A percentile compares a stretch with the other conserved stretches of the same genome.
phyloP scores from a whole-genome alignment of 208 protist species.

The Acanthamoeba healyi region DNA sequence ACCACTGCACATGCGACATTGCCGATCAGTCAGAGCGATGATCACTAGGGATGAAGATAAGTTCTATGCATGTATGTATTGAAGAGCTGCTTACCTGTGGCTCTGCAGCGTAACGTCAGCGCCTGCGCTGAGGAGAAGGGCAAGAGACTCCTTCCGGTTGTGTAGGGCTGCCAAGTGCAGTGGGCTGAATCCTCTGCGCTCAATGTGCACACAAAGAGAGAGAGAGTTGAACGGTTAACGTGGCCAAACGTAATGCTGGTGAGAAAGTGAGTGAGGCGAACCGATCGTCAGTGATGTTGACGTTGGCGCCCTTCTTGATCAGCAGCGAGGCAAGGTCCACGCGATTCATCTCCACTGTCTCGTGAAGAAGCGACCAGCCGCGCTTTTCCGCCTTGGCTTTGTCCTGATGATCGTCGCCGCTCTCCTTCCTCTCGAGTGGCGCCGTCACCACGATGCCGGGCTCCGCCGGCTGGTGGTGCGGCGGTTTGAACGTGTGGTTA shows the following conservation, averaged over 20 bases:
- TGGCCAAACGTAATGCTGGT: too few relatives aligned
- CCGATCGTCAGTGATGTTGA: conserved; percentile 1
- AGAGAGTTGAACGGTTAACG: too few relatives aligned
- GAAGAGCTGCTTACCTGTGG: background rate
- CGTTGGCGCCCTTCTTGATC: background rate
- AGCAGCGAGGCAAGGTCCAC: background rate
- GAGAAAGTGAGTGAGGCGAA: too few relatives aligned
- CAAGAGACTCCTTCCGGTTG: conserved; percentile 7
- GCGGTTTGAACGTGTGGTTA: too few relatives aligned
- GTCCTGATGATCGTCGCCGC: too few relatives aligned
- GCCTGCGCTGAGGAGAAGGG: conserved; percentile 1
- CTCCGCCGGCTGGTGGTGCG: too few relatives aligned
- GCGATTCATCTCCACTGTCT: background rate
- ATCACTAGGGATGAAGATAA: too few relatives aligned
- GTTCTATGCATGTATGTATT: too few relatives aligned
- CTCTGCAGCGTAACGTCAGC: background rate
- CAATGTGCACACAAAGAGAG: background rate
- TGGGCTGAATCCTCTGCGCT: conserved; percentile 20
- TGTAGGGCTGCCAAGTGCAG: conserved; percentile 7
- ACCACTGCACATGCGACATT: background rate
- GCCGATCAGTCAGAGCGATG: too few relatives aligned
- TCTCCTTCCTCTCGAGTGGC: too few relatives aligned
- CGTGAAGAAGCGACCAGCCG: conserved; percentile 18
- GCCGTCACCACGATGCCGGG: too few relatives aligned
- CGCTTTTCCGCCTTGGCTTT: too few relatives aligned